These are phyloP conservation scores for Parascedosporium putredinis DNA, from an alignment of 2,329 filamentous ascomycete genomes.

Conservation along the genomic window DNA sequence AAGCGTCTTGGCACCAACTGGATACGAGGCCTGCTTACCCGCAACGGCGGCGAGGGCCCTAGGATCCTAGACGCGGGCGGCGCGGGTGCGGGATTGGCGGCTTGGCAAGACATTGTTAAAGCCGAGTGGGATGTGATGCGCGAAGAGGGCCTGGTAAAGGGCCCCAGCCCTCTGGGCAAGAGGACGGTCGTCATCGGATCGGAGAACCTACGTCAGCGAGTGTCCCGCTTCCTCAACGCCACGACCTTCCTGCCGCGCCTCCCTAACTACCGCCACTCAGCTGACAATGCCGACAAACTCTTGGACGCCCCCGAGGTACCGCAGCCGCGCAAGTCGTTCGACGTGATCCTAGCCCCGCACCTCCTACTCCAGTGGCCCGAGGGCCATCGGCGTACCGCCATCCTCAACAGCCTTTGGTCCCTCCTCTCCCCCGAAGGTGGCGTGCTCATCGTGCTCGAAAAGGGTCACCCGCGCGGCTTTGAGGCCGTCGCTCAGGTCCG, in stretches of 20 bases:
- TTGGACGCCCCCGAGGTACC: slow-evolving; percentile 46
- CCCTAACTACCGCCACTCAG: slow-evolving; percentile 70
- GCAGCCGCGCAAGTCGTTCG: slow-evolving; percentile 65
- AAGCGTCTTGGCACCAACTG: slow-evolving; percentile 62
- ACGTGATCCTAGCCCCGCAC: slow-evolving; percentile 84
- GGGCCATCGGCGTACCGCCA: slow-evolving; percentile 63
- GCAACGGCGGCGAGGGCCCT: slow-evolving; percentile 44
- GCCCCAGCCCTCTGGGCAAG: slow-evolving; percentile 50
- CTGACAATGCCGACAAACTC: slow-evolving; percentile 45
- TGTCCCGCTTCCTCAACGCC: slow-evolving; percentile 69
- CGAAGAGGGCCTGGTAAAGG: slow-evolving; percentile 33
- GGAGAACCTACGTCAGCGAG: slow-evolving; percentile 61
- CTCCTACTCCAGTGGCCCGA: slow-evolving; percentile 66
- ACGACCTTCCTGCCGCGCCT: slow-evolving; percentile 86
- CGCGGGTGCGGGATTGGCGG: slow-evolving; percentile 61
- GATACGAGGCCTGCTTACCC: slow-evolving; percentile 53
- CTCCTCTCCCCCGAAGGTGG: slow-evolving; percentile 76
- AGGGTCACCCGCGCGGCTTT: slow-evolving; percentile 83
- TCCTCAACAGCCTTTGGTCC: slow-evolving; percentile 83
- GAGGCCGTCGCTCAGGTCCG: slow-evolving; percentile 83
- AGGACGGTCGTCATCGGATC: slow-evolving; percentile 74
- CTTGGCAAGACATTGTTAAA: slow-evolving; percentile 67
- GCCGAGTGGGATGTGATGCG: slow-evolving; percentile 71
- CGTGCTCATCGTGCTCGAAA: slow-evolving; percentile 78
- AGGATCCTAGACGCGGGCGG: slow-evolving; percentile 65